Base-by-base conservation (phyloP, 2,329 filamentous ascomycete species). In the Rasamsonia emersonii region DNA sequence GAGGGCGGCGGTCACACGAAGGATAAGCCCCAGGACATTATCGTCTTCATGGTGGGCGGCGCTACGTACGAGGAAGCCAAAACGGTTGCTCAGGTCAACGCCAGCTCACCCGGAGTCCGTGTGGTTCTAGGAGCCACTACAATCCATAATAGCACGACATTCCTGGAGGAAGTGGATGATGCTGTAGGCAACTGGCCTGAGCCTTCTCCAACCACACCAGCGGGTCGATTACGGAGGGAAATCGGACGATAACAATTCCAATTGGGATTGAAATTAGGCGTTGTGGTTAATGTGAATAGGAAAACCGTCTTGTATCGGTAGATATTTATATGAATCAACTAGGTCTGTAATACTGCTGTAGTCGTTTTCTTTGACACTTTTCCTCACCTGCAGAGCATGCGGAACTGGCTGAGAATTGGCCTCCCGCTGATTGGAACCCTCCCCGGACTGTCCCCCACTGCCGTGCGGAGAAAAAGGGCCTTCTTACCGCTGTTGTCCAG, bases 11-110 rank as follows among this genome's bases (percentile, higher is more conserved):
- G 83, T 2, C 77, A 83, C 9, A 95, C 86, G 8, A 76, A 82
- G 41, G 93, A 98, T 52, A 96, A 96, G 56, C 91, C 91, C 3
- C 91, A 98, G 56, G 93, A 98, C 54, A 82, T 98, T 24, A 75
- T 98, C 25, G 75, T 98, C 5, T 98, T 98, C 53, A 88, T 98
- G 51, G 71, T 95, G 15, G 91, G 91, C 4, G 91, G 91, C 3
- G 79, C 82, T 11, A 98, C 91, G 0, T 98, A 95, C 51, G 91
- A 98, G 58, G 91, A 98, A 59, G 88, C 91, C 4, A 95, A 94
- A 65, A 86, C 86, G 71, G 77, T 96, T 23, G 86, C 91, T n/a
- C 79, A 88, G 45, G 79, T 98, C 37, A 98, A 98, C 61, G 86
- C 86, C 11, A 85, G 81, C 36, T 83, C 83, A 8, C 88, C 88